These are phyloP conservation scores for Chlorella sorokiniana DNA, from an alignment of 139 green algal genomes.

Conservation along the genomic window DNA sequence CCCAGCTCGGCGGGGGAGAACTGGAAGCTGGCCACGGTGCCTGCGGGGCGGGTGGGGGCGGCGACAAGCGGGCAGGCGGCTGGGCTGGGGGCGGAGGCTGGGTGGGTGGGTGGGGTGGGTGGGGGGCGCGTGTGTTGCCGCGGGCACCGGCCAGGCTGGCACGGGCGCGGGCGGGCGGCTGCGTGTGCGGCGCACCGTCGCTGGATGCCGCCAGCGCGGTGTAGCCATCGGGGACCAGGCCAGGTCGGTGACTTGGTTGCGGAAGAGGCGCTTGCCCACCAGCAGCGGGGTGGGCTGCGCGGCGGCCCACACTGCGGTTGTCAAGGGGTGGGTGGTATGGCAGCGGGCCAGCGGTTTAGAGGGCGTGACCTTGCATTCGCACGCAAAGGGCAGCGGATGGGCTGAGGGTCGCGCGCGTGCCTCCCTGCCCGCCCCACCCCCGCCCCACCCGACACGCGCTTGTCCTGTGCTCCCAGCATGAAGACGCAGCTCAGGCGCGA, in stretches of 20 bases:
- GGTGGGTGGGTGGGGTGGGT: neutral
- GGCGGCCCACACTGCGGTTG: conserved; percentile 36
- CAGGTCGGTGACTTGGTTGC: conserved; percentile 71
- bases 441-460: conserved; percentile 24
- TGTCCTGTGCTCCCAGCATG: conserved; percentile 73
- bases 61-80: neutral
- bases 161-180: neutral
- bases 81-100: neutral
- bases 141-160: too few relatives aligned
- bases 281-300: conserved; percentile 19
- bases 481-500: conserved; percentile 46
- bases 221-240: conserved; percentile 86
- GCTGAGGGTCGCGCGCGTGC: too few relatives aligned
- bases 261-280: conserved; percentile 47
- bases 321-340: neutral
- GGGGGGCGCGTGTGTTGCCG: neutral
- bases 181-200: conserved; percentile 53
- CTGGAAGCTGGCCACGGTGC: conserved; percentile 64
- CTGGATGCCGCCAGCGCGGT: conserved; percentile 71
- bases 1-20: conserved; percentile 70
- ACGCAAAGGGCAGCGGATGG: too few relatives aligned
- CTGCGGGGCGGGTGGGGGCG: neutral
- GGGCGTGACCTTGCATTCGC: too few relatives aligned
- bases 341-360: neutral
- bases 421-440: neutral